phyloP scores from a whole-genome alignment of 2,329 filamentous ascomycete species.

The Xylariales sp. region DNA sequence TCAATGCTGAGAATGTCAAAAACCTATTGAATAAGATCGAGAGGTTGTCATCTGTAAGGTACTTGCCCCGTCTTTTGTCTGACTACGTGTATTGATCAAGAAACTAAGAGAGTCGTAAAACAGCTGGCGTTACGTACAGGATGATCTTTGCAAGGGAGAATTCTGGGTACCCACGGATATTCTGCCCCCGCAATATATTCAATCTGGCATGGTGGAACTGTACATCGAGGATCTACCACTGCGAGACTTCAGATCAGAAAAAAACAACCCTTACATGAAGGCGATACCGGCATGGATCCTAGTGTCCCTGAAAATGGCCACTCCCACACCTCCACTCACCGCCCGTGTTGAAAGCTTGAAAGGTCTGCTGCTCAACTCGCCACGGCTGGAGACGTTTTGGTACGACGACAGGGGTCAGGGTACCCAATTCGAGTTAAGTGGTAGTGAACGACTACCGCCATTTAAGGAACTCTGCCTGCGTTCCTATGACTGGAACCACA shows the following conservation, averaged over 20 bases:
- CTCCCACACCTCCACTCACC: conserved; percentile 55
- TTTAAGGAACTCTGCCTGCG: conserved; percentile 56
- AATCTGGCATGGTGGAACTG: conserved; percentile 49
- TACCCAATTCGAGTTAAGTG: conserved; percentile 56
- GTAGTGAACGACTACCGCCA: conserved; percentile 57
- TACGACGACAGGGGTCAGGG: conserved; percentile 60
- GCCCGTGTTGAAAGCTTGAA: conserved; percentile 57
- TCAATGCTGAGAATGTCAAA: conserved; percentile 53
- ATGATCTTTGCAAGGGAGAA: conserved; percentile 44
- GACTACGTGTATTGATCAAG: neutral
- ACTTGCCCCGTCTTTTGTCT: conserved; percentile 28
- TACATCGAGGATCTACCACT: conserved; percentile 57
- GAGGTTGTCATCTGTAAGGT: conserved; percentile 56
- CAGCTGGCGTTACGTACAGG: conserved; percentile 56
- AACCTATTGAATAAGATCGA: conserved; percentile 52
- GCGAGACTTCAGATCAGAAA: conserved; percentile 51
- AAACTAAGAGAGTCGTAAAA: conserved; percentile 2
- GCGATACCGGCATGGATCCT: conserved; percentile 55
- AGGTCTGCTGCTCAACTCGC: conserved; percentile 54
- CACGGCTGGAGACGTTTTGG: conserved; percentile 54
- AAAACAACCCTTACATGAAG: conserved; percentile 52
- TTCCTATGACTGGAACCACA: conserved; percentile 63
- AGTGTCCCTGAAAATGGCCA: conserved; percentile 56
- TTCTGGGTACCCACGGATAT: conserved; percentile 56
- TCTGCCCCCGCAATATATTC: conserved; percentile 49